Conservation (phyloP, 2,329 filamentous ascomycete species). For the Torrubiella hemipterigena region DNA sequence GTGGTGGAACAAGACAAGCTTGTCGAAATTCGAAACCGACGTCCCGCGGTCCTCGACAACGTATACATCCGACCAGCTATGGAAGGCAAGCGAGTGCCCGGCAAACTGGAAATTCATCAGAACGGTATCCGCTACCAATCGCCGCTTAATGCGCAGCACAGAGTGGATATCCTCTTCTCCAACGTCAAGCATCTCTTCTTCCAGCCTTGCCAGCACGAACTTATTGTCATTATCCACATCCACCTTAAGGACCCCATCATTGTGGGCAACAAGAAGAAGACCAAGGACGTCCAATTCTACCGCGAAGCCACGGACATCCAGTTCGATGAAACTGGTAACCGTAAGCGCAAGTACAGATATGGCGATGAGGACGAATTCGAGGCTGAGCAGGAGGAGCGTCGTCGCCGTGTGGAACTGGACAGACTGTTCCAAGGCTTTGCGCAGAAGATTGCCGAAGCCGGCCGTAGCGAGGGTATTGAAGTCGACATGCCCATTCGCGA, state of each 20-base stretch:
- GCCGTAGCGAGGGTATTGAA: slow-evolving; percentile 77
- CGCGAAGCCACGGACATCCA: slow-evolving; percentile 96
- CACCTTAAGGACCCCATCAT: slow-evolving; percentile 97
- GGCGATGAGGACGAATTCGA: slow-evolving; percentile 98
- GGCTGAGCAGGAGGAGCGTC: slow-evolving; percentile 91
- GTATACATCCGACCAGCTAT: slow-evolving; percentile 91
- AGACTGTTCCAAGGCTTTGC: slow-evolving; percentile 93
- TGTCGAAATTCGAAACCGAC: slow-evolving; percentile 82
- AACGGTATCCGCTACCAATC: slow-evolving; percentile 96
- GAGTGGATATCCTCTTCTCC: slow-evolving; percentile 90
- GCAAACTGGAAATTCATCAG: slow-evolving; percentile 94
- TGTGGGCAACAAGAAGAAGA: slow-evolving; percentile 95
- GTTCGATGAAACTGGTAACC: slow-evolving; percentile 96
- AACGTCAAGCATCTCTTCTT: slow-evolving; percentile 99
- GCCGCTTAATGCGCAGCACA: slow-evolving; percentile 64
- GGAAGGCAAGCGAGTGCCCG: slow-evolving; percentile 92
- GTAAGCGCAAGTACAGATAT: slow-evolving; percentile 94
- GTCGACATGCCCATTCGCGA: slow-evolving; percentile 97
- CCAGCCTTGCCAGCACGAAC: slow-evolving; percentile 88
- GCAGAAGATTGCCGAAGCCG: slow-evolving; percentile 94
- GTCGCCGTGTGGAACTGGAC: slow-evolving; percentile 82
- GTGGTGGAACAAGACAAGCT: slow-evolving; percentile 98
- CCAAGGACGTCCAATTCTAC: slow-evolving; percentile 97
- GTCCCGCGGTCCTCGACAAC: slow-evolving; percentile 80
- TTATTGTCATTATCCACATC: slow-evolving; percentile 96